Evolutionary conservation across 129 eudicot species (phyloP).

Genomic region (Pittosporum tobira): DNA sequence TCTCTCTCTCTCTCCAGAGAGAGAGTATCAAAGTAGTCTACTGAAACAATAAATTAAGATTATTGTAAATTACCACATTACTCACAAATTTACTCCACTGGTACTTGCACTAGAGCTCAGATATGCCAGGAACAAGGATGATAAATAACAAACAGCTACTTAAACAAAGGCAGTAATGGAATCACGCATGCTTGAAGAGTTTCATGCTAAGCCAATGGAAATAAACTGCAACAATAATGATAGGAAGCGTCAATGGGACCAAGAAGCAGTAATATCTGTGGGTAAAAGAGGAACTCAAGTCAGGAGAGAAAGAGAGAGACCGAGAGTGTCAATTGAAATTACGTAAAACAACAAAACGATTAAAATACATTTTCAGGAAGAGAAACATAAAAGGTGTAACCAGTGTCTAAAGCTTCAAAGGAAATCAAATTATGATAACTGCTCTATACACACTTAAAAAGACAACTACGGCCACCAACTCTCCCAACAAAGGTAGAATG

Average conservation of each 20-base stretch:
- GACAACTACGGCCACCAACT: no score
- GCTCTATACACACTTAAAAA: not conserved
- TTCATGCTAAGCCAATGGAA: conserved; percentile 93
- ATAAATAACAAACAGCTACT: not conserved
- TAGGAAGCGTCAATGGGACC: conserved; percentile 71
- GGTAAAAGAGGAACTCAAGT: conserved; percentile 1
- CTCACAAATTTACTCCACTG: no score
- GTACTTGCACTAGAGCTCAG: no score
- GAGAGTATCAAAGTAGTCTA: no score
- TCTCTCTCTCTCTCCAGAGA: no score
- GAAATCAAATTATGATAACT: not conserved
- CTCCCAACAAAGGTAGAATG: not conserved
- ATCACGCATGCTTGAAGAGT: conserved; percentile 80
- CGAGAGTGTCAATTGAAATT: not conserved
- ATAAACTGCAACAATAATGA: conserved; percentile 64
- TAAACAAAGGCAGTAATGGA: not conserved
- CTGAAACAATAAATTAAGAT: no score
- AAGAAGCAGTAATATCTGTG: conserved; percentile 80
- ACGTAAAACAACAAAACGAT: not conserved
- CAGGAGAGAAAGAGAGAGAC: not conserved
- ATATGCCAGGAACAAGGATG: not conserved
- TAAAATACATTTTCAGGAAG: no score
- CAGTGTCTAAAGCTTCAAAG: not conserved
- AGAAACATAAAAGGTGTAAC: no score
- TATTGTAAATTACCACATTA: no score